Evolutionary conservation across 2,329 filamentous ascomycete genomes (phyloP).

Genomic region (Pestalotiopsis fici): DNA sequence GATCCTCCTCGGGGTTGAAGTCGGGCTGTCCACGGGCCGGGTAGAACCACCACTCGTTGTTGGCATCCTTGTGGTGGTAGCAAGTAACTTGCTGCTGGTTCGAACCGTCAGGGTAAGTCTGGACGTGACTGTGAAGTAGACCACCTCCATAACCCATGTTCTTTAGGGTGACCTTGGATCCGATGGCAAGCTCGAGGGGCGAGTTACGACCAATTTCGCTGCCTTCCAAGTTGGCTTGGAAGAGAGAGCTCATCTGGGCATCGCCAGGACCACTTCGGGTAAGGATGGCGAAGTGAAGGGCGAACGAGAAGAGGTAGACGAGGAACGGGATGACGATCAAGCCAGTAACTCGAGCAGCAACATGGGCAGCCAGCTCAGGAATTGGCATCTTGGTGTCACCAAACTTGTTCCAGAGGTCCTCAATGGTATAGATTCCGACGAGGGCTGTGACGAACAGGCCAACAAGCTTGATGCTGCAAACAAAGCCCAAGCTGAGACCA

Average conservation of each 20-base stretch:
- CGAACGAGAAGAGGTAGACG: slow-evolving; percentile 96
- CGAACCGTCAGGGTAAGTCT: slow-evolving; percentile 94
- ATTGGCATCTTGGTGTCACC: slow-evolving; percentile 86
- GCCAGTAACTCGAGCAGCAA: slow-evolving; percentile 78
- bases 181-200: slow-evolving; percentile 86
- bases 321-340: slow-evolving; percentile 86
- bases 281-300: slow-evolving; percentile 89
- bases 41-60: slow-evolving; percentile 99
- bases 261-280: slow-evolving; percentile 94
- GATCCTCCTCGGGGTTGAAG: slow-evolving; percentile 70
- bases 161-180: slow-evolving; percentile 90
- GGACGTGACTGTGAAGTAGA: slow-evolving; percentile 92
- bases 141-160: slow-evolving; percentile 99
- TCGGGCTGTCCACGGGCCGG: slow-evolving; percentile 79
- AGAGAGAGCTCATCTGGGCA: slow-evolving; percentile 99
- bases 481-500: slow-evolving; percentile 93
- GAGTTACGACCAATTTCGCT: slow-evolving; percentile 94
- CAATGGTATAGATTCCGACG: slow-evolving; percentile 91
- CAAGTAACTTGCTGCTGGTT: slow-evolving; percentile 96
- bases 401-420: slow-evolving; percentile 98
- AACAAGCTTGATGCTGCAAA: slow-evolving; percentile 98
- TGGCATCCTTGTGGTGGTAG: slow-evolving; percentile 99
- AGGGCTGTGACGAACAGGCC: slow-evolving; percentile 94
- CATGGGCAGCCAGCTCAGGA: slow-evolving; percentile 68
- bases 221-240: slow-evolving; percentile 93